These are phyloP conservation scores for Mortierella claussenii DNA, from an alignment of 192 early-diverging fungal genomes.

Conservation along the genomic window DNA sequence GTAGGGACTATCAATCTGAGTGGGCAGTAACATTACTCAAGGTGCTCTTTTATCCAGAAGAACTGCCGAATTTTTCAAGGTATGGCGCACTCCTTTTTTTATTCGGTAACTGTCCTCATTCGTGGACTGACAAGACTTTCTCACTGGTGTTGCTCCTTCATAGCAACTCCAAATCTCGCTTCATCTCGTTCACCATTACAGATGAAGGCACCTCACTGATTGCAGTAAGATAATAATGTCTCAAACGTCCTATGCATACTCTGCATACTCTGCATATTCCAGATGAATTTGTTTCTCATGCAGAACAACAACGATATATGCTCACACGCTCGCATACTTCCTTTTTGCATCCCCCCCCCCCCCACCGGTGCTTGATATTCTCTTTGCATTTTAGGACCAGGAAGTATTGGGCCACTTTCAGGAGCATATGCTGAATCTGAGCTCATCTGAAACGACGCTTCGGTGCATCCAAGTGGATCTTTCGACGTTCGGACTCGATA, in stretches of 20 bases:
- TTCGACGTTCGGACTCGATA: slow-evolving; percentile 62
- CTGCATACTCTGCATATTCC: too few species aligned
- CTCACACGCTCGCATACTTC: not conserved
- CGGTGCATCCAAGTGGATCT: slow-evolving; percentile 73
- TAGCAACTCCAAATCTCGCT: slow-evolving; percentile 35
- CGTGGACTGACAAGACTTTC: too few species aligned
- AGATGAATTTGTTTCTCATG: too few species aligned
- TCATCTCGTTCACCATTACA: slow-evolving; percentile 68
- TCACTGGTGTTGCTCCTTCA: not conserved
- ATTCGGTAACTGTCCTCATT: too few species aligned
- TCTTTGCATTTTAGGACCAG: slow-evolving; percentile 45
- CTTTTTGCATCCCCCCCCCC: not conserved
- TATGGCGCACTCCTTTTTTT: too few species aligned
- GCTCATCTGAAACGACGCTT: slow-evolving; percentile 49
- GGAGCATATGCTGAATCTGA: slow-evolving; percentile 57
- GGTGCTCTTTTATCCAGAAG: slow-evolving; percentile 66
- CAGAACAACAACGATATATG: not conserved
- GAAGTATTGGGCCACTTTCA: slow-evolving; percentile 53
- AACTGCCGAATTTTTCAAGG: slow-evolving; percentile 22
- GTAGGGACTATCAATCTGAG: slow-evolving; percentile 56
- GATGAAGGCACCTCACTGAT: slow-evolving; percentile 71
- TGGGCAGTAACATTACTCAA: slow-evolving; percentile 63
- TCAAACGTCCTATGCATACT: too few species aligned
- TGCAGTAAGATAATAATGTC: slow-evolving; percentile 6
- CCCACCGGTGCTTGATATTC: not conserved